A percentile compares a stretch with the other conserved stretches of the same genome.
Conservation (phyloP, 2,329 filamentous ascomycete genomes). For the Claviceps lovelessii region DNA sequence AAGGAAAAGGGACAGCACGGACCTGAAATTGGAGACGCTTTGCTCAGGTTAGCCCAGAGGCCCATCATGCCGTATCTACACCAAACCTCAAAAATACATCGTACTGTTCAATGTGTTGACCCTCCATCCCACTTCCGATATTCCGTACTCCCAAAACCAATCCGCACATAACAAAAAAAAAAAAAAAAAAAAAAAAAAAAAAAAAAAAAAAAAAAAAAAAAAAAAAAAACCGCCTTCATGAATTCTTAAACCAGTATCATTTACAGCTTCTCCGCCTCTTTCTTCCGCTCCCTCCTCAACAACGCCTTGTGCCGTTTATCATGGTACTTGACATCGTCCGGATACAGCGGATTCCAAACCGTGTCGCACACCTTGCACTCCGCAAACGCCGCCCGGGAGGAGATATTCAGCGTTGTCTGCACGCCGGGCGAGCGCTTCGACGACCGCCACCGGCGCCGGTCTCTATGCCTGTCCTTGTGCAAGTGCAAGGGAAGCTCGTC, state of each 20-base stretch:
- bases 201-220: too few species aligned
- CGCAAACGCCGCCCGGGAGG: constrained; percentile 25
- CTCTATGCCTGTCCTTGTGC: neutral
- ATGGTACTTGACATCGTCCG: constrained; percentile 29
- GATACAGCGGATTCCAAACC: constrained; percentile 29
- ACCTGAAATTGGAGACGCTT: too few species aligned
- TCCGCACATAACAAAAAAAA: too few species aligned
- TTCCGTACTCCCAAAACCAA: too few species aligned
- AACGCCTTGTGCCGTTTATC: constrained; percentile 24
- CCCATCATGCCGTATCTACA: too few species aligned
- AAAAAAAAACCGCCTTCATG: too few species aligned
- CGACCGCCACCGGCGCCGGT: neutral
- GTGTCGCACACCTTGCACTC: constrained; percentile 29
- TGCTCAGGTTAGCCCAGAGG: too few species aligned
- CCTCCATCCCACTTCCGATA: too few species aligned
- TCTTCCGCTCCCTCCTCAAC: constrained; percentile 14
- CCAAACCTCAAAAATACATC: too few species aligned
- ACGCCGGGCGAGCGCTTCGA: constrained; percentile 11
- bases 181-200: too few species aligned
- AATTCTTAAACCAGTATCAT: neutral
- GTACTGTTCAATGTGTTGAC: too few species aligned
- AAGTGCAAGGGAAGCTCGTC: neutral
- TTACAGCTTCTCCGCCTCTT: constrained; percentile 8
- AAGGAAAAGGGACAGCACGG: too few species aligned
- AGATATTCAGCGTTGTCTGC: constrained; percentile 31